phyloP scores from a whole-genome alignment of 768 basidiomycete genomes.

The Rhizopogon rudus region DNA sequence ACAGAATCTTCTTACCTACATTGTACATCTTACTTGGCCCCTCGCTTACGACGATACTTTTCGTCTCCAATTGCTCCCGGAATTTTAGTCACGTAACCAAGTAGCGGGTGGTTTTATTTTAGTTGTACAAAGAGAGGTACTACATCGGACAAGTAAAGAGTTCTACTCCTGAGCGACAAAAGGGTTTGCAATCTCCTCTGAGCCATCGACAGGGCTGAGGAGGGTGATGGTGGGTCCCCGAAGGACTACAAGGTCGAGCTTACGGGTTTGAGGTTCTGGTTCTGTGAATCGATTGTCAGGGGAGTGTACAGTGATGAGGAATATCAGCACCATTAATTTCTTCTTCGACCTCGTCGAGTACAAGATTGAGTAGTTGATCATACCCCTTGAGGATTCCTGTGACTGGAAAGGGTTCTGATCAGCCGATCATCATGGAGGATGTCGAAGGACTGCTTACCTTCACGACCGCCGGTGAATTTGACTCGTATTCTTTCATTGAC shows the following conservation, averaged over 20 bases:
- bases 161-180: conserved; percentile 66
- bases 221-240: conserved; percentile 93
- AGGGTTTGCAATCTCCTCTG: conserved; percentile 90
- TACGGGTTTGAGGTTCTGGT: conserved; percentile 57
- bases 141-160: not conserved
- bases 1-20: not conserved
- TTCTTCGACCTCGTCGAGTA: conserved; percentile 94
- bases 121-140: conserved; percentile 1
- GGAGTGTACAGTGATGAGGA: not conserved
- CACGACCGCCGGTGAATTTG: conserved; percentile 96
- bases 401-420: conserved; percentile 42
- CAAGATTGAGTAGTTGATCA: conserved; percentile 94
- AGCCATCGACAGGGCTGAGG: conserved; percentile 92
- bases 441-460: conserved; percentile 49
- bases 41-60: conserved; percentile 2
- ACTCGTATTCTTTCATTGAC: conserved; percentile 89
- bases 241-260: conserved; percentile 83
- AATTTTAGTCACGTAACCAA: conserved; percentile 11
- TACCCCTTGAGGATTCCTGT: conserved; percentile 92
- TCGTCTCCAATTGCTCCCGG: conserved; percentile 7
- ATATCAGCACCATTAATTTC: conserved; percentile 54
- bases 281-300: conserved; percentile 32
- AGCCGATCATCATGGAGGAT: not conserved
- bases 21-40: not conserved
- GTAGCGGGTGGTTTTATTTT: not conserved